phyloP scores from a whole-genome alignment of 331 rosid species.

The Quercus phellos region DNA sequence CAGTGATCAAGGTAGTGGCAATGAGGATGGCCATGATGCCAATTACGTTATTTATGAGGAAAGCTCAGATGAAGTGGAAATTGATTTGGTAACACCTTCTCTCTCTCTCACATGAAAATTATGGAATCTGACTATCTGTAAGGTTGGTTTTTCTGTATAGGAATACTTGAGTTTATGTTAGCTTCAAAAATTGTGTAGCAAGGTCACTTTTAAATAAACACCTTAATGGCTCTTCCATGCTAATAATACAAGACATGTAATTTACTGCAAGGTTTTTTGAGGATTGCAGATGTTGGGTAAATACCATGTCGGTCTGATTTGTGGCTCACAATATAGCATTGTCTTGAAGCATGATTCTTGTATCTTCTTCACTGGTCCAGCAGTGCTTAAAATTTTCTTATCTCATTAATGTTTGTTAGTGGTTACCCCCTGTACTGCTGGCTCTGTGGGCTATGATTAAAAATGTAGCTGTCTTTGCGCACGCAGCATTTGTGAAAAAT shows the following conservation, averaged over 20 bases:
- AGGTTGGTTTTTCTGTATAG: neutral
- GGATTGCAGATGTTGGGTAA: neutral
- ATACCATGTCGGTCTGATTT: slow-evolving; percentile 6
- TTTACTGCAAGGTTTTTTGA: slow-evolving; percentile 8
- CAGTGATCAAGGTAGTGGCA: slow-evolving; percentile 93
- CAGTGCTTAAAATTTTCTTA: neutral
- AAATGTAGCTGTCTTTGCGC: neutral
- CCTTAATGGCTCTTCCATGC: neutral
- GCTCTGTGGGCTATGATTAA: neutral
- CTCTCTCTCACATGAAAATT: neutral
- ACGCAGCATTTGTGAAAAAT: neutral
- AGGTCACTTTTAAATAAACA: neutral
- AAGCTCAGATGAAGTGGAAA: slow-evolving; percentile 87
- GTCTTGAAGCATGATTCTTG: neutral
- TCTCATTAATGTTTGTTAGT: neutral
- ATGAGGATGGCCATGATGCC: slow-evolving; percentile 78
- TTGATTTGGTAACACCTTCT: slow-evolving; percentile 37
- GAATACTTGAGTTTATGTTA: neutral
- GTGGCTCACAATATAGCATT: slow-evolving; percentile 10
- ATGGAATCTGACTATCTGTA: neutral
- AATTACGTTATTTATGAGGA: slow-evolving; percentile 57
- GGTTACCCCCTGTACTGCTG: neutral
- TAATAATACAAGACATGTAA: neutral
- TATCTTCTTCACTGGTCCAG: neutral
- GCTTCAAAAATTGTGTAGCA: slow-evolving; percentile 9